Evolutionary conservation across 2,329 filamentous ascomycete genomes (phyloP).

Genomic region (Fusarium oligoseptatum): DNA sequence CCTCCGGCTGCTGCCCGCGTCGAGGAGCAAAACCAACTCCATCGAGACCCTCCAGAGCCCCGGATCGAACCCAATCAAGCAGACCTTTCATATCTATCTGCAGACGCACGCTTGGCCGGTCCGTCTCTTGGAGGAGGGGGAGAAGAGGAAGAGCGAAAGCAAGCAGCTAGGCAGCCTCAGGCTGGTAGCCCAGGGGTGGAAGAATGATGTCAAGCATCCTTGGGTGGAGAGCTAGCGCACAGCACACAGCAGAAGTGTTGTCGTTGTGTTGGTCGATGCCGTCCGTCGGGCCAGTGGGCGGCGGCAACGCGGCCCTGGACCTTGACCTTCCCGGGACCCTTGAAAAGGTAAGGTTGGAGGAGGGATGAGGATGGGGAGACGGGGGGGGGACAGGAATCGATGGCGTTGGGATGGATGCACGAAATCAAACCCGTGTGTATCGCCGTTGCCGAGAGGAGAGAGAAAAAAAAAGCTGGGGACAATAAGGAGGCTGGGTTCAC

Average conservation of each 20-base stretch:
- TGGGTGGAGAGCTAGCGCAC: conserved; percentile 2
- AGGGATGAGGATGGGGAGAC: background rate
- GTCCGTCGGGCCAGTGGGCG: conserved; percentile 9
- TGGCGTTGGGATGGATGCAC: background rate
- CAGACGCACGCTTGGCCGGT: conserved; percentile 32
- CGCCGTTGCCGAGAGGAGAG: conserved; percentile 10
- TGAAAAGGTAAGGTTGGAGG: background rate
- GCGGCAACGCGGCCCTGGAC: conserved; percentile 6
- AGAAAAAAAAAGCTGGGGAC: background rate
- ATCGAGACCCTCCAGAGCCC: conserved; percentile 13
- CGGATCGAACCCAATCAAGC: conserved; percentile 30
- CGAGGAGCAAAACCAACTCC: background rate
- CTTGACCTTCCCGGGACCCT: conserved; percentile 1
- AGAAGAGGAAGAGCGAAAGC: conserved; percentile 5
- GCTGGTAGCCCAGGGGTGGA: conserved; percentile 11
- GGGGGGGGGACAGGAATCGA: background rate
- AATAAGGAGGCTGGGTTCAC: conserved; percentile 28
- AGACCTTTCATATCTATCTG: conserved; percentile 18
- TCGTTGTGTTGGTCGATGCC: conserved; percentile 8
- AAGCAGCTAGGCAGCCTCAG: conserved; percentile 30
- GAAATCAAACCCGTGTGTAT: conserved; percentile 7
- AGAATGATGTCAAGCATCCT: conserved; percentile 32
- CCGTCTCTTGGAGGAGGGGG: conserved; percentile 5
- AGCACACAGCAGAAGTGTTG: background rate
- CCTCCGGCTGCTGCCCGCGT: conserved; percentile 14